phyloP scores from a whole-genome alignment of 805 yeast genomes.

The Myxozyma neotropica region DNA sequence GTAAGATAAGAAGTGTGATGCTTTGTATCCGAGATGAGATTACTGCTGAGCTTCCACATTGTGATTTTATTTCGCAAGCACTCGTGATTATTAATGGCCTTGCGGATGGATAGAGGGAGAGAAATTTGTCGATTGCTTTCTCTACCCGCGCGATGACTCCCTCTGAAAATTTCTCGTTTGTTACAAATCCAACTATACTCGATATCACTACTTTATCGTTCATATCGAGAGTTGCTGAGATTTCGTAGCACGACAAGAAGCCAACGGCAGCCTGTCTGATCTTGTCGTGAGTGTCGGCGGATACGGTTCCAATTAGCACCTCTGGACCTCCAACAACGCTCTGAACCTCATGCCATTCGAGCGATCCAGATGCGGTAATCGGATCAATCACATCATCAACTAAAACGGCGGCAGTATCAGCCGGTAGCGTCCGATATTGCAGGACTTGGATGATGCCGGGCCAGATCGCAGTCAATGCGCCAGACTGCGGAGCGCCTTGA shows the following conservation, averaged over 20 bases:
- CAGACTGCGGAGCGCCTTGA: conserved; percentile 12
- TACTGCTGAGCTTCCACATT: conserved; percentile 7
- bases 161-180: conserved; percentile 19
- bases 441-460: conserved; percentile 25
- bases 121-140: conserved; percentile 13
- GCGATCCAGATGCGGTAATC: conserved; percentile 9
- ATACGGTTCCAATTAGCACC: conserved; percentile 17
- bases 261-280: conserved; percentile 27
- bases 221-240: not conserved
- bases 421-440: not conserved
- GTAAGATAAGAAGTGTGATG: conserved; percentile 11
- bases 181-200: conserved; percentile 4
- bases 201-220: not conserved
- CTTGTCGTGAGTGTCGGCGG: conserved; percentile 22
- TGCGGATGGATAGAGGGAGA: not conserved
- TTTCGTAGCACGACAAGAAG: conserved; percentile 16
- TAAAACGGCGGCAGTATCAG: conserved; percentile 2
- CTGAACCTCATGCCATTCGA: conserved; percentile 16
- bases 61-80: not conserved
- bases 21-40: conserved; percentile 23
- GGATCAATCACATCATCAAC: conserved; percentile 31
- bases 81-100: conserved; percentile 3
- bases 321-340: conserved; percentile 1
- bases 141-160: conserved; percentile 24
- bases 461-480: conserved; percentile 25